Evolutionary conservation across 2,329 filamentous ascomycete species (phyloP), one percentile per base, ranked within the genome.

Genomic region (Penicillium sp.): DNA sequence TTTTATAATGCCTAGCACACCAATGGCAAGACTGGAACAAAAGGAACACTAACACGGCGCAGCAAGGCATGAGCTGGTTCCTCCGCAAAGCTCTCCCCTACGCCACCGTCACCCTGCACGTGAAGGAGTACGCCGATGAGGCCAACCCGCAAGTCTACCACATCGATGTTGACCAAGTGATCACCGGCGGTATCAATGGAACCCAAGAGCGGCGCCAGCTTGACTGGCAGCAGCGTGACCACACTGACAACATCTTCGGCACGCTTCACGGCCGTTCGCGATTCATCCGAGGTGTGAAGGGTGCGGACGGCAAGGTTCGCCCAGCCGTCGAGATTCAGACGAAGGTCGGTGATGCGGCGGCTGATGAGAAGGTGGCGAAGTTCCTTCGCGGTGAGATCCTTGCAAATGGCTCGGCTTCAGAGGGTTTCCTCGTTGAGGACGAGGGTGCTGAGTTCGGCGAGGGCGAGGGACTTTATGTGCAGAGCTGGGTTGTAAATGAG

Each of bases 231-330:
- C 79, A 73, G 49, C 85, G 87, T 62, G 81, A 83, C 57, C 89
- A 92, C 76, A 76, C 75, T 23, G 90, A 96, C 77, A 86, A 85
- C 79, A 82, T 95, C 60, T 96, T 95, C 70, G 91, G 91, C 53
- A 76, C 74, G 50, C 81, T 94, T 57, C 76, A 77, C 47, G 89
- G 87, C 52, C 79, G 78, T 54, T 83, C 80, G 41, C 73, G 76
- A 42, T 85, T 80, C 68, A 60, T 82, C 53, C 67, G 68, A 16
- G 67, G 62, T 10, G 57, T 57, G 10, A 64, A 72, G 53, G 65
- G 63, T 10, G 66, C 73, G 18, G 76, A 72, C 41, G 67, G 65
- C 31, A 73, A 71, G 58, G 64, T 70, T 23, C 65, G 68, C 1
- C 71, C 72, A 1, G 56, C 61, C 9, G 36, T 73, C 26, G 66